phyloP scores from a whole-genome alignment of 768 basidiomycete species.

The Fistulinella prunicolor region DNA sequence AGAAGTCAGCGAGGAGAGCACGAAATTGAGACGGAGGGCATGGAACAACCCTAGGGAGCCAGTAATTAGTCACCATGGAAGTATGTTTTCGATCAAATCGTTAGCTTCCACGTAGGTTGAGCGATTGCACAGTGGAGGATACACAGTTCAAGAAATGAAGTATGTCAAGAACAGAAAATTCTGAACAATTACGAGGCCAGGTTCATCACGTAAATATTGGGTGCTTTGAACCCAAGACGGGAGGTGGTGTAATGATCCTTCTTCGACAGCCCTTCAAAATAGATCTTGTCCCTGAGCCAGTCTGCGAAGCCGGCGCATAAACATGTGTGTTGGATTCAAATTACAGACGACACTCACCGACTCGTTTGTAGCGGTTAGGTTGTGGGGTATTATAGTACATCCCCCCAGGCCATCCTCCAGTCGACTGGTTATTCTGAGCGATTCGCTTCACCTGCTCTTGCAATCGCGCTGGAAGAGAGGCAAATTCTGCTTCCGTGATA shows the following conservation, averaged over 20 bases:
- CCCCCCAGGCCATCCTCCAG: slow-evolving; percentile 34
- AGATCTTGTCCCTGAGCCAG: slow-evolving; percentile 72
- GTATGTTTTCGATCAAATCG: too few species aligned
- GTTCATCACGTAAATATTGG: slow-evolving; percentile 77
- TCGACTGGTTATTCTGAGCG: slow-evolving; percentile 39
- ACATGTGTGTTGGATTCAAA: background rate
- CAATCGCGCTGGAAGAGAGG: slow-evolving; percentile 53
- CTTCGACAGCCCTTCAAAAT: slow-evolving; percentile 61
- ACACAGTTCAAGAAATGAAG: slow-evolving; percentile 8
- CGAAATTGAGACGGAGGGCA: too few species aligned
- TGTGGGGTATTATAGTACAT: slow-evolving; percentile 46
- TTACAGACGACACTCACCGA: slow-evolving; percentile 46
- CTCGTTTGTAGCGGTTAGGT: slow-evolving; percentile 55
- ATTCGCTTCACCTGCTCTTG: slow-evolving; percentile 73
- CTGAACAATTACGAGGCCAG: slow-evolving; percentile 40
- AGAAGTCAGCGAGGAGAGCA: too few species aligned
- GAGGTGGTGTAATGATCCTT: slow-evolving; percentile 57
- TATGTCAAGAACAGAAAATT: slow-evolving; percentile 6
- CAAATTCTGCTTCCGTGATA: slow-evolving; percentile 66
- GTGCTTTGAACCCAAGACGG: slow-evolving; percentile 72
- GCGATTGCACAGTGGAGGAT: slow-evolving; percentile 1
- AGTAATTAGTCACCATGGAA: too few species aligned
- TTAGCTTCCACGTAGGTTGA: background rate
- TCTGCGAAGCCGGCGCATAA: slow-evolving; percentile 39
- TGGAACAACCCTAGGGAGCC: too few species aligned